These are phyloP conservation scores for Hippophae gyantsensis DNA, from an alignment of 306 rosid genomes.

Conservation along the genomic window DNA sequence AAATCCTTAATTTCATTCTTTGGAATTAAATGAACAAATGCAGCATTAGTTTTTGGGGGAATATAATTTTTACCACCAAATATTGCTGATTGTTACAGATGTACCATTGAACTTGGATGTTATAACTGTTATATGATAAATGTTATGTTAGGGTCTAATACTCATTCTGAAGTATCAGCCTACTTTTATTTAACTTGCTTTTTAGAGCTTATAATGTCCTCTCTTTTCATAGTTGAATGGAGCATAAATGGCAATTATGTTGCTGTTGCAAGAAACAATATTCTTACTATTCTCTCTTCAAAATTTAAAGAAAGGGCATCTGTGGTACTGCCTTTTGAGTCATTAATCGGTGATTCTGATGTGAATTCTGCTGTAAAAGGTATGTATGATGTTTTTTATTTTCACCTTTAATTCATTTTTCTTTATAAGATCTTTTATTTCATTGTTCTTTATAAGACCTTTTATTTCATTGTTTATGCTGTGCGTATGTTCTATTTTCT, in stretches of 20 bases:
- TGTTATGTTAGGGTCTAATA: background rate
- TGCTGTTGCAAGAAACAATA: constrained; percentile 62
- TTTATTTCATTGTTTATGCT: background rate
- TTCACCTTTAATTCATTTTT: background rate
- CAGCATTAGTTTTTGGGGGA: too few relatives aligned
- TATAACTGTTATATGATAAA: too few relatives aligned
- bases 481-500: background rate
- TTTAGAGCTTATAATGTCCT: constrained; percentile 14
- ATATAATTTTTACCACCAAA: too few relatives aligned
- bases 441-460: background rate
- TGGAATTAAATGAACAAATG: too few relatives aligned
- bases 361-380: constrained; percentile 43
- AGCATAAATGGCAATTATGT: constrained; percentile 50
- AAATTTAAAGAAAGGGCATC: constrained; percentile 50
- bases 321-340: constrained; percentile 35
- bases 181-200: background rate
- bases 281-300: constrained; percentile 53
- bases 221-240: constrained; percentile 58
- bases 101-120: too few relatives aligned
- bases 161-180: background rate
- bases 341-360: constrained; percentile 40
- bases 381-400: constrained; percentile 5
- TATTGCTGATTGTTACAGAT: too few relatives aligned
- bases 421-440: background rate
- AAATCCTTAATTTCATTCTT: too few relatives aligned